Conservation (phyloP, 352 stramenopile genomes). For the Phytopythium delawarense region DNA sequence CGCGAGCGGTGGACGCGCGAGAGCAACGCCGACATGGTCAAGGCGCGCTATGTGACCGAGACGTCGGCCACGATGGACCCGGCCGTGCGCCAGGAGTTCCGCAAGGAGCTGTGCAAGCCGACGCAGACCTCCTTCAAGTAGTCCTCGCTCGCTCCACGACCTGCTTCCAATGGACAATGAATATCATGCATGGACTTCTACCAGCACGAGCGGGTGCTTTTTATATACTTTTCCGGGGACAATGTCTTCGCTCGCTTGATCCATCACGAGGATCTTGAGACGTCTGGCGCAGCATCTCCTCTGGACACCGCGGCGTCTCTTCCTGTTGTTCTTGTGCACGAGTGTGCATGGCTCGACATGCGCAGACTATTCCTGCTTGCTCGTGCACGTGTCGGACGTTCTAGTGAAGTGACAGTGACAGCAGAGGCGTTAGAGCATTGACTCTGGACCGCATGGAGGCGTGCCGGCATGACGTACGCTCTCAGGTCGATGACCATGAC, state of each 20-base stretch:
- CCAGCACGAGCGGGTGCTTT: background rate
- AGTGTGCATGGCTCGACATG: background rate
- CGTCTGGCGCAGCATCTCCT: background rate
- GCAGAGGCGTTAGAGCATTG: background rate
- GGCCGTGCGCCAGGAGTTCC: conserved; percentile 45
- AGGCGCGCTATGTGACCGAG: conserved; percentile 60
- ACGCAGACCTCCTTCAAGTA: conserved; percentile 52
- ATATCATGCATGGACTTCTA: background rate
- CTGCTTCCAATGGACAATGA: background rate
- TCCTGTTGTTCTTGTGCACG: background rate
- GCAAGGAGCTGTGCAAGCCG: conserved; percentile 55
- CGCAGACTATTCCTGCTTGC: conserved; percentile 1
- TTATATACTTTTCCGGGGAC: background rate
- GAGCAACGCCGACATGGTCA: conserved; percentile 35
- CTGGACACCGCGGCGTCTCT: background rate
- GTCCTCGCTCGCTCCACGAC: background rate
- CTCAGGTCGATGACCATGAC: conserved; percentile 89
- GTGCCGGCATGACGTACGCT: conserved; percentile 28
- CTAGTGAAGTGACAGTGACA: background rate
- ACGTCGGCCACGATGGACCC: conserved; percentile 35
- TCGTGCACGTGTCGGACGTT: background rate
- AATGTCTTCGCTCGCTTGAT: too few species aligned
- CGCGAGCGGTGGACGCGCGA: conserved; percentile 64
- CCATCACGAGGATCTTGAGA: background rate
- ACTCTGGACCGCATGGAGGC: background rate